Evolutionary conservation across 2,329 filamentous ascomycete genomes (phyloP).

Genomic region (Arachnomyces sp.): DNA sequence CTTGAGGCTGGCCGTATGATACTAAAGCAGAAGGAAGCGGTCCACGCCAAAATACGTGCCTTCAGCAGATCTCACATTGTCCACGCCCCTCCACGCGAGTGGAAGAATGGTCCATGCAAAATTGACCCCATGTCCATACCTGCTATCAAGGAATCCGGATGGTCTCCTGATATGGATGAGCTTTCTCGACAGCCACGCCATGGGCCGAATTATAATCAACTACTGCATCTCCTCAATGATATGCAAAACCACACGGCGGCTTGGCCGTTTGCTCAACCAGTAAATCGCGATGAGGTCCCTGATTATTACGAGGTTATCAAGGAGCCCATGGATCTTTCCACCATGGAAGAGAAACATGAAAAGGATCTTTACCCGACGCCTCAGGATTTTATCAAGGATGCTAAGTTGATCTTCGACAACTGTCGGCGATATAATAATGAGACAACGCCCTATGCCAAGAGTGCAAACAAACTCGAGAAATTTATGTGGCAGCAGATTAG

Average conservation of each 20-base stretch:
- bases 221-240: slow-evolving; percentile 86
- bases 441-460: slow-evolving; percentile 89
- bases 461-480: slow-evolving; percentile 84
- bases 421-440: slow-evolving; percentile 96
- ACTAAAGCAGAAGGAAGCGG: slow-evolving; percentile 91
- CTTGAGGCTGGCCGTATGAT: slow-evolving; percentile 89
- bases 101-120: slow-evolving; percentile 63
- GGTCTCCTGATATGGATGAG: slow-evolving; percentile 97
- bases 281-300: slow-evolving; percentile 92
- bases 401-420: slow-evolving; percentile 84
- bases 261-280: slow-evolving; percentile 91
- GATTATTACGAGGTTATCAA: slow-evolving; percentile 99
- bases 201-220: slow-evolving; percentile 90
- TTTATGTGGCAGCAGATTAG: slow-evolving; percentile 93
- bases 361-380: slow-evolving; percentile 85
- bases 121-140: slow-evolving; percentile 83
- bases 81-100: slow-evolving; percentile 75
- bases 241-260: slow-evolving; percentile 87
- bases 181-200: slow-evolving; percentile 89
- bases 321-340: slow-evolving; percentile 91
- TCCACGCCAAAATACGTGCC: slow-evolving; percentile 88
- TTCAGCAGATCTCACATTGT: slow-evolving; percentile 83
- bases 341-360: slow-evolving; percentile 93
- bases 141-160: slow-evolving; percentile 84
- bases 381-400: slow-evolving; percentile 86